Conservation (phyloP, 2,329 filamentous ascomycete species). For the Daldinia eschscholtzii region DNA sequence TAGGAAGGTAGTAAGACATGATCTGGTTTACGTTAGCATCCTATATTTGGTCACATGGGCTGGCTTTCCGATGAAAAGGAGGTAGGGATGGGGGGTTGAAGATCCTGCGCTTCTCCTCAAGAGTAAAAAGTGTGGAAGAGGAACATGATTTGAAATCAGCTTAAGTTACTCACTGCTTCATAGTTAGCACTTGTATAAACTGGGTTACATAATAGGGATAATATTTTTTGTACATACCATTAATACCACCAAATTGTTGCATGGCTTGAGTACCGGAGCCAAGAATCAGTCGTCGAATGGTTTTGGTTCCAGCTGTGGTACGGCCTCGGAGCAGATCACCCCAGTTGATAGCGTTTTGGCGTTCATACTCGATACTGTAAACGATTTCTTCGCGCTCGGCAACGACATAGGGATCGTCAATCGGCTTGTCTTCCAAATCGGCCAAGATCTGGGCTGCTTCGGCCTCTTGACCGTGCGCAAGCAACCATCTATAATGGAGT, state of each 20-base stretch:
- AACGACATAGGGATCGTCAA: slow-evolving; percentile 45
- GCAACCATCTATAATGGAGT: slow-evolving; percentile 44
- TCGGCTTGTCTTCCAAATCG: slow-evolving; percentile 45
- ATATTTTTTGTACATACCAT: slow-evolving; percentile 31
- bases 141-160: background rate
- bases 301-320: slow-evolving; percentile 45
- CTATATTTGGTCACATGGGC: background rate
- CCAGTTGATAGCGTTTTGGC: slow-evolving; percentile 46
- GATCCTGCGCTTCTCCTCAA: too few relatives aligned
- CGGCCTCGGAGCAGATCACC: slow-evolving; percentile 45
- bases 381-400: slow-evolving; percentile 47
- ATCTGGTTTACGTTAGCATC: slow-evolving; percentile 25
- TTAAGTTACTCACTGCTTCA: slow-evolving; percentile 20
- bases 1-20: slow-evolving; percentile 56
- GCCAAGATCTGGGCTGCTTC: slow-evolving; percentile 50
- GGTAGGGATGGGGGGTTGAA: background rate
- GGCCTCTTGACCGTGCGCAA: slow-evolving; percentile 47
- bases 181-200: slow-evolving; percentile 17
- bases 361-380: slow-evolving; percentile 49
- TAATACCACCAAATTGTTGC: slow-evolving; percentile 53
- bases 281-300: slow-evolving; percentile 45
- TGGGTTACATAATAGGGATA: background rate
- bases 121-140: background rate
- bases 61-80: background rate
- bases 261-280: slow-evolving; percentile 47